Percentiles rank a stretch among this genome's conserved stretches.
Conservation (phyloP, 148 eudicot genomes). For the Rhododendron williamsianum region DNA sequence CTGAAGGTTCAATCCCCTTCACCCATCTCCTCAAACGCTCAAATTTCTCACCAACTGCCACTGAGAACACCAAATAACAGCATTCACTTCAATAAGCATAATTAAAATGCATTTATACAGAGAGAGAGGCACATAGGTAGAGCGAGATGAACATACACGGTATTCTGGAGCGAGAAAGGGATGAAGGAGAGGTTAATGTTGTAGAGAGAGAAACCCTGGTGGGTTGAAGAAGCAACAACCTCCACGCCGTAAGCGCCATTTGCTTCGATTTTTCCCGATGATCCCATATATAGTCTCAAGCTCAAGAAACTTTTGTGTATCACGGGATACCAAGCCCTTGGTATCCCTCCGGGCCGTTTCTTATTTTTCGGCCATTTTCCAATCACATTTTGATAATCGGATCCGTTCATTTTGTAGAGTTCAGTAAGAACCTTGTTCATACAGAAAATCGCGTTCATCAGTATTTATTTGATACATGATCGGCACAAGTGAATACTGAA, state of each 20-base stretch:
- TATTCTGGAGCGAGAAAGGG: slow-evolving; percentile 4
- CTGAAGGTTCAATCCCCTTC: not conserved
- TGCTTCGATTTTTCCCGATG: not conserved
- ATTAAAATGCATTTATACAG: not conserved
- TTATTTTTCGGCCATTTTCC: no score
- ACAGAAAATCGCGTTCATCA: no score
- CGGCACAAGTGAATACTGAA: no score
- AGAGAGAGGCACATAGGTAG: not conserved
- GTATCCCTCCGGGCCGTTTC: no score
- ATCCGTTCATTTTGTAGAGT: no score
- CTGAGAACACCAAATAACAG: not conserved
- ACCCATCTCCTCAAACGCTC: slow-evolving; percentile 2
- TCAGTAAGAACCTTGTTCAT: no score
- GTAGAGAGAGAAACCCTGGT: slow-evolving; percentile 7
- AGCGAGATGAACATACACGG: not conserved
- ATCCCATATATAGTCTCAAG: no score
- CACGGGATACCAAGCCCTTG: no score
- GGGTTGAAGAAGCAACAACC: not conserved
- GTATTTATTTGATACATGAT: no score
- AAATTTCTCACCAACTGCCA: slow-evolving; percentile 13
- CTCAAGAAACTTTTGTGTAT: no score
- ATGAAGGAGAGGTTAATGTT: not conserved
- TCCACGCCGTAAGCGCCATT: not conserved
- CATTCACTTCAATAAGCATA: not conserved
- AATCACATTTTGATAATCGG: no score